These are phyloP conservation scores for Dactylellina sp. DNA, from an alignment of 2,329 filamentous ascomycete species.

Conservation along the genomic window DNA sequence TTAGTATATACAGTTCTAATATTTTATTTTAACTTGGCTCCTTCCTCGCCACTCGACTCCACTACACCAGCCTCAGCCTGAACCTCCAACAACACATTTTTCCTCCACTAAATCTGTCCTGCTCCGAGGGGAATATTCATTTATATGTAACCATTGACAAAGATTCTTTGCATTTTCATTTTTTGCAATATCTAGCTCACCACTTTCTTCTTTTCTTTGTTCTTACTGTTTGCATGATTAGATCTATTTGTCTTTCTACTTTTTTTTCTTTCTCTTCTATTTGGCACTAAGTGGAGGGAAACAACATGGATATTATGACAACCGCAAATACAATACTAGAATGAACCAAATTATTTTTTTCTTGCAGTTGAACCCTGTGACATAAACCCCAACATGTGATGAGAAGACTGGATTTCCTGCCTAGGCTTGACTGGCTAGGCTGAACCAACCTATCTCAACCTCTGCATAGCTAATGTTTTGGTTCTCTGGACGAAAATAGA, in stretches of 20 bases:
- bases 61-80: neutral
- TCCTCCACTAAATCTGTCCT: too few relatives aligned
- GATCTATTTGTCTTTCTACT: neutral
- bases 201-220: too few relatives aligned
- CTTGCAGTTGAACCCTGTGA: neutral
- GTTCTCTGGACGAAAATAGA: slow-evolving; percentile 1
- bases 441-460: neutral
- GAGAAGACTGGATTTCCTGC: neutral
- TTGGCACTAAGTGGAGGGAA: neutral
- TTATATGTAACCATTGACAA: too few relatives aligned
- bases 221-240: neutral
- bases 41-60: neutral
- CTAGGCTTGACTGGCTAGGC: neutral
- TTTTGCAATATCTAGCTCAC: too few relatives aligned
- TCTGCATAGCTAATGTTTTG: neutral
- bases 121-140: too few relatives aligned
- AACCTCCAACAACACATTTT: neutral
- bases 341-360: neutral
- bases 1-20: slow-evolving; percentile 56
- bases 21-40: slow-evolving; percentile 34
- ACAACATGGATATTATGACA: neutral
- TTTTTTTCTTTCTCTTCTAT: neutral
- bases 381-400: too few relatives aligned
- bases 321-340: neutral
- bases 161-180: too few relatives aligned